Conservation (phyloP, 2,329 filamentous ascomycete species). For the Apiospora hydei region DNA sequence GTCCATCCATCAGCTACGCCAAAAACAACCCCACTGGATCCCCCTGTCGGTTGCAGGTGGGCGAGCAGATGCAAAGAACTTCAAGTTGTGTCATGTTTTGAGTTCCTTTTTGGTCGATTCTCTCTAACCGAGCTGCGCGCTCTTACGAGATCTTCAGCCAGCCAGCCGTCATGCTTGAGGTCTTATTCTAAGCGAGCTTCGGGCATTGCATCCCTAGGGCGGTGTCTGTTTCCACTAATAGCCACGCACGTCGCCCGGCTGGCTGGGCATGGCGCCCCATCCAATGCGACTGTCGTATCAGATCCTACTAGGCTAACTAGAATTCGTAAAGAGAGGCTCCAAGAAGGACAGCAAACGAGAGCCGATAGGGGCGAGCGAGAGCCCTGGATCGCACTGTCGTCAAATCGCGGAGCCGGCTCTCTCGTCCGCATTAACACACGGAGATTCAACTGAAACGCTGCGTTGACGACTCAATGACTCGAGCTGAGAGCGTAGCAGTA, state of each 20-base stretch:
- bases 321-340: too few relatives aligned
- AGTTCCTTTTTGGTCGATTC: background rate
- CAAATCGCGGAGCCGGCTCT: background rate
- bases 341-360: background rate
- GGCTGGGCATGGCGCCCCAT: background rate
- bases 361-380: background rate
- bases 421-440: background rate
- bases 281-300: constrained; percentile 3
- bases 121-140: background rate
- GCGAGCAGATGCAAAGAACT: background rate
- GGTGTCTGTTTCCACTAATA: background rate
- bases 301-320: background rate
- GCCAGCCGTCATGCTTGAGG: background rate
- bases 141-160: background rate
- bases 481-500: background rate
- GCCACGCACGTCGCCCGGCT: background rate
- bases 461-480: background rate
- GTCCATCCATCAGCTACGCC: too few relatives aligned
- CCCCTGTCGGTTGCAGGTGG: background rate
- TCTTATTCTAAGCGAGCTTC: background rate
- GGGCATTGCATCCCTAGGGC: background rate
- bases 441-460: constrained; percentile 14
- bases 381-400: background rate
- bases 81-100: background rate
- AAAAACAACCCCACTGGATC: background rate